phyloP scores from a whole-genome alignment of 2,329 filamentous ascomycete genomes.

The Dothiorella sarmentorum region DNA sequence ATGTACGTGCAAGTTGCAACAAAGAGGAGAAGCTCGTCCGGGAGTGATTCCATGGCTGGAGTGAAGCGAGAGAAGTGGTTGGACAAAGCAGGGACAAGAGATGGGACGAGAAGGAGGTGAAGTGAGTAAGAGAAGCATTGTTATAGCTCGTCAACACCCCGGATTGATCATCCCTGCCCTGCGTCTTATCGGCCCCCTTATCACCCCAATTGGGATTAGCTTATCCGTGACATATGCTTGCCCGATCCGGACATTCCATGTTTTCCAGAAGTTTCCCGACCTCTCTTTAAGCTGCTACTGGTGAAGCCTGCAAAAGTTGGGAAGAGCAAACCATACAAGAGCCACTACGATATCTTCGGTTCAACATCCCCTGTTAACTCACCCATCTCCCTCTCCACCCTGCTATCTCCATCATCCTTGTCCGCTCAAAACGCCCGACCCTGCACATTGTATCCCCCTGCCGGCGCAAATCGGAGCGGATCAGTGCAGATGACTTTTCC shows the following conservation, averaged over 20 bases:
- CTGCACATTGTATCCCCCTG: neutral
- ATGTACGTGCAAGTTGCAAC: constrained; percentile 40
- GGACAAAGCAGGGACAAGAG: neutral
- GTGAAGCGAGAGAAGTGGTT: neutral
- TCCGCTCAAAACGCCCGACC: neutral
- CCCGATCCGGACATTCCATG: neutral
- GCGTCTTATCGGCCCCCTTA: neutral
- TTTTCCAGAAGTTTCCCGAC: too few relatives aligned
- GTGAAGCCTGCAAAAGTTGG: too few relatives aligned
- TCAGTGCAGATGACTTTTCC: neutral
- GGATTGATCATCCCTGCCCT: neutral
- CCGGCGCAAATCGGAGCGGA: neutral
- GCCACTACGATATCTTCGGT: too few relatives aligned
- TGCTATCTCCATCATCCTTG: neutral
- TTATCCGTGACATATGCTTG: neutral
- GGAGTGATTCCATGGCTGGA: constrained; percentile 23
- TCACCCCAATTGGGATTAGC: neutral
- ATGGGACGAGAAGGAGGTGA: neutral
- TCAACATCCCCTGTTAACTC: too few relatives aligned
- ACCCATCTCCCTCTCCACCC: neutral
- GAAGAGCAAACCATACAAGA: too few relatives aligned
- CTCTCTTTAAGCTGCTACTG: too few relatives aligned
- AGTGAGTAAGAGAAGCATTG: neutral
- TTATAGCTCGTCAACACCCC: constrained; percentile 1
- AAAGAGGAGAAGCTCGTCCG: constrained; percentile 43